phyloP scores from a whole-genome alignment of 169 alveolate genomes.

The Cryptosporidium sp. region DNA sequence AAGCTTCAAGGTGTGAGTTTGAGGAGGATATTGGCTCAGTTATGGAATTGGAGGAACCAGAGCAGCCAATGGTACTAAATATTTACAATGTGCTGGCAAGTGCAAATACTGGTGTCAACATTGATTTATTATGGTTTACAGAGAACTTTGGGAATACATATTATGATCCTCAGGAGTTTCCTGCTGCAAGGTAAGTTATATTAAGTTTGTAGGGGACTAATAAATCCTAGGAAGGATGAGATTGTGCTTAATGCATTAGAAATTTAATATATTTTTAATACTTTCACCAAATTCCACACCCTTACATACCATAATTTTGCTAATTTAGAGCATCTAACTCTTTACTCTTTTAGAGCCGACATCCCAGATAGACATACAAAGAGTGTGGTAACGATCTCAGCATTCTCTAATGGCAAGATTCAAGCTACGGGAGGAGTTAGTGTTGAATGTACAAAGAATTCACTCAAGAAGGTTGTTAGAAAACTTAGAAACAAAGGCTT shows the following conservation, averaged over 20 bases:
- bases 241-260: too few species aligned
- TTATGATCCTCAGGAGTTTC: conserved; percentile 74
- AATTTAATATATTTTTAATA: too few species aligned
- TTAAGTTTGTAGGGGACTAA: background rate
- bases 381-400: conserved; percentile 53
- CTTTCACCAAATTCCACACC: background rate
- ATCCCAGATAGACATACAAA: conserved; percentile 31
- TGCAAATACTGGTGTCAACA: conserved; percentile 57
- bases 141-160: conserved; percentile 64
- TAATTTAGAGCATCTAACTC: background rate
- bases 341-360: conserved; percentile 36
- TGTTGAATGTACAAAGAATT: conserved; percentile 32
- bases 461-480: conserved; percentile 38
- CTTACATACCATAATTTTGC: background rate
- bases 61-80: conserved; percentile 63
- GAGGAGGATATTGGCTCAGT: conserved; percentile 45
- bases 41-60: conserved; percentile 46
- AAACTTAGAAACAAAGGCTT: conserved; percentile 21
- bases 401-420: conserved; percentile 63
- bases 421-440: conserved; percentile 73
- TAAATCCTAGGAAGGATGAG: background rate
- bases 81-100: conserved; percentile 69
- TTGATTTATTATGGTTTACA: conserved; percentile 61
- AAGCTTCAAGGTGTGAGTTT: conserved; percentile 7
- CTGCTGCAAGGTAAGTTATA: conserved; percentile 73